Conservation (phyloP, 352 stramenopile genomes). For the Globisporangium nunn region DNA sequence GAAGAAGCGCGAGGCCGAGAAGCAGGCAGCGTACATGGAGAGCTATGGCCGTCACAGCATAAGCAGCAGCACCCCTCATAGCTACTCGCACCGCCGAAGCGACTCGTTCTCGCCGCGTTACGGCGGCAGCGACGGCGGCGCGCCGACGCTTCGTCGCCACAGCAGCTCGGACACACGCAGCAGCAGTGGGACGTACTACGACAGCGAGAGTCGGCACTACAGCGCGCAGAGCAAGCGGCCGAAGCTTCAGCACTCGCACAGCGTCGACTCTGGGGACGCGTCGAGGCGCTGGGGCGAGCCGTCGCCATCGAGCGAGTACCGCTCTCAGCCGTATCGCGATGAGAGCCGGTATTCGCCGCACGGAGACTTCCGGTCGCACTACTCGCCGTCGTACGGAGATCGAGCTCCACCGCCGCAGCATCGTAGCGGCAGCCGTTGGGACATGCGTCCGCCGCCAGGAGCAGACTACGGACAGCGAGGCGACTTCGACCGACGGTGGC, state of each 20-base stretch:
- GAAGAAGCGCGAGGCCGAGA: constrained; percentile 41
- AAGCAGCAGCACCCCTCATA: neutral
- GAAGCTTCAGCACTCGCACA: constrained; percentile 61
- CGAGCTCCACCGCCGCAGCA: neutral
- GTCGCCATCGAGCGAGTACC: constrained; percentile 20
- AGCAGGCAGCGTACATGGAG: constrained; percentile 30
- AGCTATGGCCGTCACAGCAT: constrained; percentile 1
- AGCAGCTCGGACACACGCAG: constrained; percentile 21
- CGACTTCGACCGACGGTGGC: constrained; percentile 8
- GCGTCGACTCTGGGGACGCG: constrained; percentile 30
- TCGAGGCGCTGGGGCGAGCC: constrained; percentile 11
- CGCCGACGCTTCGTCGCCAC: constrained; percentile 34
- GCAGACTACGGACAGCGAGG: neutral
- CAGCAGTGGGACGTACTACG: constrained; percentile 2
- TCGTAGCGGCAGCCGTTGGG: constrained; percentile 5
- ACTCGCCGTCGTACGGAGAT: neutral
- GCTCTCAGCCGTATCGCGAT: neutral
- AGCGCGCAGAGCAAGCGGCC: constrained; percentile 35
- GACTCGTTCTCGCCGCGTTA: neutral
- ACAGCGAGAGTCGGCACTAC: constrained; percentile 17
- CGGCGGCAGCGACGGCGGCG: constrained; percentile 4
- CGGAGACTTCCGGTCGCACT: constrained; percentile 7
- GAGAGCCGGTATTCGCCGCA: neutral
- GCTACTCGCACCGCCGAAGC: neutral
- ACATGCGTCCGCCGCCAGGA: constrained; percentile 3